Percentiles rank a stretch among this genome's conserved stretches.
Evolutionary conservation across 2,329 filamentous ascomycete species (phyloP).

Genomic region (Xylariaceae sp.): DNA sequence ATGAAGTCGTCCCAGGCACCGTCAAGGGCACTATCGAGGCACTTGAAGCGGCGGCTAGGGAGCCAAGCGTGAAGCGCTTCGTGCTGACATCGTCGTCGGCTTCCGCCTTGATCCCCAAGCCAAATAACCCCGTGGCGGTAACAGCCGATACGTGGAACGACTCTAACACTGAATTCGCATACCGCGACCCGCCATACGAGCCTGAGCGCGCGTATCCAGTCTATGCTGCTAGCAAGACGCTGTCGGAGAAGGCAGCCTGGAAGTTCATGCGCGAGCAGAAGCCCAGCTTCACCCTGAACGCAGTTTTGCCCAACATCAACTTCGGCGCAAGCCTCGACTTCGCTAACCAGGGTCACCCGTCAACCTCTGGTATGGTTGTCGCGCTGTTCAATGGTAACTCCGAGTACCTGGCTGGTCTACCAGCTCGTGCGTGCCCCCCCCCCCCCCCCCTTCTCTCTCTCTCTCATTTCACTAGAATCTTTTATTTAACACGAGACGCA

Average conservation of each 20-base stretch:
- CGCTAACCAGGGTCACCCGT: conserved; percentile 28
- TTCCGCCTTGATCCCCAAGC: conserved; percentile 18
- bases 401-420: conserved; percentile 4
- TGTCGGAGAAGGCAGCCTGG: conserved; percentile 33
- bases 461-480: neutral
- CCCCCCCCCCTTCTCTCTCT: neutral
- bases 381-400: conserved; percentile 26
- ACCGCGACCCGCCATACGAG: conserved; percentile 28
- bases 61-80: conserved; percentile 33
- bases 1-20: no score
- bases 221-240: conserved; percentile 33
- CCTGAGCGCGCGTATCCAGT: conserved; percentile 15
- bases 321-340: conserved; percentile 32
- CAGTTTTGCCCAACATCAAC: conserved; percentile 34
- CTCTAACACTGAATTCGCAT: conserved; percentile 21
- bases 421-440: conserved; percentile 23
- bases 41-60: conserved; percentile 28
- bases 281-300: conserved; percentile 30
- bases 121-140: conserved; percentile 23
- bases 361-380: conserved; percentile 20
- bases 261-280: conserved; percentile 31
- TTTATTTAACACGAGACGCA: conserved; percentile 33
- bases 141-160: conserved; percentile 35
- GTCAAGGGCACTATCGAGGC: conserved; percentile 22
- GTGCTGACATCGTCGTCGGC: conserved; percentile 34